Base-by-base conservation (phyloP, 148 eudicot genomes). In the Silene uniflora region DNA sequence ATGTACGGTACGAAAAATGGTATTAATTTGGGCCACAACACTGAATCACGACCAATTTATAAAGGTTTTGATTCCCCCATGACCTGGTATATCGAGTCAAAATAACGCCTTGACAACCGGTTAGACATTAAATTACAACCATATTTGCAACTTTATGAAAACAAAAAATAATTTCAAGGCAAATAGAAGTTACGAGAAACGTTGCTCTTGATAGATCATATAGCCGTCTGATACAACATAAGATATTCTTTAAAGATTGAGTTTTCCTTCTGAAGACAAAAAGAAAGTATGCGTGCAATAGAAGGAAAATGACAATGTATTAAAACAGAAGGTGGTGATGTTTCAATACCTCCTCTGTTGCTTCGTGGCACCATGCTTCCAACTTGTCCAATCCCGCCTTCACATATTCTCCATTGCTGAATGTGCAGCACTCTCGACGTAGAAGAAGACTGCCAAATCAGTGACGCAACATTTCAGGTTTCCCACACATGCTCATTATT, bases 341-440 rank as follows among this genome's bases (percentile, higher is more conserved):
- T 72, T 59, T 32, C 59, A 29, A 47, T 90, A 93, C 98, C 96
- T 91, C 93, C 56, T 86, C 88, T 52, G 86, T 84, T 70, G 86
- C 88, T 74, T 87, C 78, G 67, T 84, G 79, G 69, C 91, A 90
- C 98, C 98, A 94, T 49, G 83, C 76, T 80, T 91, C 93, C 80
- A 94, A 61, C 75, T 86, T 88, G 71, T 76, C 93, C 81, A 94
- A 79, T 69, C 97, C 98, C 64, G 87, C 74, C 80, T 90, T 91
- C 59, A 94, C 83, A 75, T 84, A 81, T 67, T 94, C 89, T 63
- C 97, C 98, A 62, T 86, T 86, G 81, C 86, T 79, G 65, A 90
- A 90, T 73, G 98, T 90, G 86, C 97, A 94, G 79, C 88, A 88
- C 80, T 93, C 93, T 72, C 85, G 88, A 58, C 79, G 83, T 55